A percentile compares a stretch with the other conserved stretches of the same genome.
These are phyloP conservation scores for Pachyrhizus erosus DNA, from an alignment of 306 rosid species.

Conservation along the genomic window DNA sequence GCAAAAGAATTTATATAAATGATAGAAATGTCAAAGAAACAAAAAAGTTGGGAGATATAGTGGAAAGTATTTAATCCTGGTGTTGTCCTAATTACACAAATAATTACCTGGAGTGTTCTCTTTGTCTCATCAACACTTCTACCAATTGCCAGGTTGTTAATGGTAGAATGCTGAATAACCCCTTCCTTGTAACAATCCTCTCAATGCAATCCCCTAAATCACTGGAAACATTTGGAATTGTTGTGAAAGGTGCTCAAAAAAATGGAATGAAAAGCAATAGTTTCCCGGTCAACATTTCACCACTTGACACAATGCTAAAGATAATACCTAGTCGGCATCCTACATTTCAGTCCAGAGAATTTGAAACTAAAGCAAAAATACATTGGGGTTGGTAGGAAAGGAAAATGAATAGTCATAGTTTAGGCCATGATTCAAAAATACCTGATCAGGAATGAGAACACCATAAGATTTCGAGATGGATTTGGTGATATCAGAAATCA, in stretches of 20 bases:
- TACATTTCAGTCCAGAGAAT: constrained; percentile 19
- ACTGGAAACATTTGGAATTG: constrained; percentile 36
- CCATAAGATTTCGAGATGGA: constrained; percentile 84
- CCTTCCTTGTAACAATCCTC: constrained; percentile 99
- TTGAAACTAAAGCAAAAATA: constrained; percentile 23
- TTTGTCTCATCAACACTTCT: constrained; percentile 97
- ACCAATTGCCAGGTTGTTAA: constrained; percentile 96
- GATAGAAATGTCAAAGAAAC: background rate
- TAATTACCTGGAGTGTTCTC: constrained; percentile 93
- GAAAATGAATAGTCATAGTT: constrained; percentile 23
- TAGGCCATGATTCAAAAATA: constrained; percentile 29
- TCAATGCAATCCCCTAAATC: constrained; percentile 87
- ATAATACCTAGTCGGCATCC: constrained; percentile 16
- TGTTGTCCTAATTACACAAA: background rate
- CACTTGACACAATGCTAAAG: background rate
- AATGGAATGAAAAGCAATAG: constrained; percentile 22
- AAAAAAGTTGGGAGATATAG: background rate
- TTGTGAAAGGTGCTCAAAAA: background rate
- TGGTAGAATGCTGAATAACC: constrained; percentile 92
- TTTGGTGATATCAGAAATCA: constrained; percentile 88
- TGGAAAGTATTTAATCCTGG: constrained; percentile 1
- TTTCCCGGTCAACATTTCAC: constrained; percentile 28
- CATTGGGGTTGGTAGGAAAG: background rate
- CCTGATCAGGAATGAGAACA: constrained; percentile 97
- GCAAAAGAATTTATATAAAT: constrained; percentile 14